These are phyloP conservation scores for Gossypium schwendimanii DNA, from an alignment of 441 rosid genomes.

Conservation along the genomic window DNA sequence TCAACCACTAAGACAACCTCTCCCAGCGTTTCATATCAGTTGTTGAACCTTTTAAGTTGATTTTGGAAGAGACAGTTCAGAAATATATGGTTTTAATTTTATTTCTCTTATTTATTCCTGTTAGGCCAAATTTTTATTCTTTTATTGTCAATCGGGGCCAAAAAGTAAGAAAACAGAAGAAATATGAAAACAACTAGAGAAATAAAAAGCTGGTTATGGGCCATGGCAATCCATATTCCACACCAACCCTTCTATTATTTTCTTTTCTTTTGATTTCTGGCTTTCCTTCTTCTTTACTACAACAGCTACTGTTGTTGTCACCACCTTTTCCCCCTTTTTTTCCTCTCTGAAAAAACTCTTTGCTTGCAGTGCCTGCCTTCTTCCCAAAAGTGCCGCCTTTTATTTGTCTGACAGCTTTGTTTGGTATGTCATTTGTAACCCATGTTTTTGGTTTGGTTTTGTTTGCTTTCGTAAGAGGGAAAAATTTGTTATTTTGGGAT, in stretches of 20 bases:
- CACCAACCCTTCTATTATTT: slow-evolving; percentile 22
- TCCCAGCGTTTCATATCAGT: slow-evolving; percentile 15
- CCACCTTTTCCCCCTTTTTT: slow-evolving; percentile 2
- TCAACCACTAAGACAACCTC: background rate
- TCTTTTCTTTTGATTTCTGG: slow-evolving; percentile 5
- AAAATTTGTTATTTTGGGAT: slow-evolving; percentile 9
- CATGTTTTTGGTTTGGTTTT: slow-evolving; percentile 1
- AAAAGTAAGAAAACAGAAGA: background rate
- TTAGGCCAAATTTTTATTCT: slow-evolving; percentile 3
- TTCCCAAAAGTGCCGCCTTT: slow-evolving; percentile 10
- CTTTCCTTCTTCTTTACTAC: slow-evolving; percentile 55
- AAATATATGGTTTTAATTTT: background rate
- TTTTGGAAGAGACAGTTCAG: slow-evolving; percentile 11
- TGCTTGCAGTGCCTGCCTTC: slow-evolving; percentile 16
- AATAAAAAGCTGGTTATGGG: slow-evolving; percentile 24
- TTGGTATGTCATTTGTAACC: slow-evolving; percentile 23
- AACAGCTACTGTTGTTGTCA: slow-evolving; percentile 18
- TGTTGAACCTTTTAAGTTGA: slow-evolving; percentile 14
- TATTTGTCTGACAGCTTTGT: slow-evolving; percentile 11
- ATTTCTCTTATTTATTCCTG: background rate
- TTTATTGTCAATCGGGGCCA: background rate
- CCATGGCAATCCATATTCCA: slow-evolving; percentile 29
- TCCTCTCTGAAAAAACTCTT: slow-evolving; percentile 8
- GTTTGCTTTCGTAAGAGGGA: slow-evolving; percentile 12
- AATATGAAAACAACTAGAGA: background rate